Evolutionary conservation across 2,329 filamentous ascomycete genomes (phyloP), one percentile per base, ranked within the genome.

Genomic region (Sclerotiophoma versabilis): DNA sequence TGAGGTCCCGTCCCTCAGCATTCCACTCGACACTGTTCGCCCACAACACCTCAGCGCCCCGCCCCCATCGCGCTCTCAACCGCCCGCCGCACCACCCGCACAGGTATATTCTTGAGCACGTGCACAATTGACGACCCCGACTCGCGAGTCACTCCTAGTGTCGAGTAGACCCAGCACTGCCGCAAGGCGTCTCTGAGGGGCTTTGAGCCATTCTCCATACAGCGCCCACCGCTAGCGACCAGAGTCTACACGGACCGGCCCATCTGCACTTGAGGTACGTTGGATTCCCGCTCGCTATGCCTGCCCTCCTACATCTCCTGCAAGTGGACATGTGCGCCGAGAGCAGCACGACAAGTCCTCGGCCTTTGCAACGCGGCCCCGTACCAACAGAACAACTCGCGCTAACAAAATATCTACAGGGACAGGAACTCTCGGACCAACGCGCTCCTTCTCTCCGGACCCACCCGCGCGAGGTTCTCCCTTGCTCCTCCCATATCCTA

Each of bases 141-240:
- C 52, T 54, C 54, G 61, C 58, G 26, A 66, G 56, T 55, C 53
- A 63, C 63, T 63, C 59, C 53, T 47, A 57, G 52, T 66, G 69
- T 73, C 71, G 68, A 69, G 69, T 71, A 65, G 64, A 69, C 68
- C 63, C 65, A 62, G 36, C 61, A 61, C 57, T 66, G 65, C 71
- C 66, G 66, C 60, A 64, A 65, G 67, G 69, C 64, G 64, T 65
- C 66, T 72, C 66, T 72, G 71, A 74, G 70, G 73, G 73, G 71
- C 73, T 74, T 73, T 57, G 71, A 73, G 73, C 73, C 73, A 72
- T 72, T 64, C 64, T 69, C 62, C 65, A 57, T 60, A 61, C 65
- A 56, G 61, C 67, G 59, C 68, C 60, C 63, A 62, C 60, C 60
- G 53, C 58, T 50, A 45, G 54, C 65, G 32, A 57, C 39, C 62